Evolutionary conservation across 495 filamentous ascomycete species (phyloP).

Genomic region (Astrothelium subdiscretum): DNA sequence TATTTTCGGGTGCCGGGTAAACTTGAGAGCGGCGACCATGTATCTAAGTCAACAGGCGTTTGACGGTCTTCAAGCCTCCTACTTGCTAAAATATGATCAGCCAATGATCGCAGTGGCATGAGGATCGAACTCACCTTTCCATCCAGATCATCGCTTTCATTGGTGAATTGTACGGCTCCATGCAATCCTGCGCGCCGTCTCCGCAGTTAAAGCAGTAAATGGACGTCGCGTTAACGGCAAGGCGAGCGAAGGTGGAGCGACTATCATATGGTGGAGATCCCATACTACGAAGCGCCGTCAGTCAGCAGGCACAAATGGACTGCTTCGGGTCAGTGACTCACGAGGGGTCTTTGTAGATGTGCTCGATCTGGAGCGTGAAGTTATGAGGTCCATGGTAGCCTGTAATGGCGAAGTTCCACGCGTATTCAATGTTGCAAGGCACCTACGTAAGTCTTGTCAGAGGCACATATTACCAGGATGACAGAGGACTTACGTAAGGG

Average conservation of each 20-base stretch:
- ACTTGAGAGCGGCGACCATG: background rate
- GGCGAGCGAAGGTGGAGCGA: conserved; percentile 7
- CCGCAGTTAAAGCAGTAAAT: background rate
- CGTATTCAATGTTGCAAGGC: conserved; percentile 11
- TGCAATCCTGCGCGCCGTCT: conserved; percentile 2
- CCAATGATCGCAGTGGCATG: background rate
- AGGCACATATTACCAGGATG: background rate
- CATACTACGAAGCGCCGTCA: background rate
- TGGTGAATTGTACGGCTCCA: background rate
- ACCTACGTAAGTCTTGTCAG: conserved; percentile 9
- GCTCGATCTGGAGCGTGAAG: conserved; percentile 13
- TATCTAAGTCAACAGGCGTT: background rate
- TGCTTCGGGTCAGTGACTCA: conserved; percentile 3
- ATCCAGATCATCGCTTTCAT: conserved; percentile 11
- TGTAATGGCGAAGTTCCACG: conserved; percentile 7
- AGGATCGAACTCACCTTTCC: background rate
- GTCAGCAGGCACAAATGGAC: background rate
- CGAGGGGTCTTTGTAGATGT: conserved; percentile 9
- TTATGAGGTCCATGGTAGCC: background rate
- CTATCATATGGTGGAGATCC: conserved; percentile 10
- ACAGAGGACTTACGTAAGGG: conserved; percentile 1
- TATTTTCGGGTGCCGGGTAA: background rate
- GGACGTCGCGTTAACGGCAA: background rate
- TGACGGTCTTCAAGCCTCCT: background rate
- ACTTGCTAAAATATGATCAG: background rate